Evolutionary conservation across 176 grass and related monocot genomes (phyloP).

Genomic region (Panicum miliaceum): DNA sequence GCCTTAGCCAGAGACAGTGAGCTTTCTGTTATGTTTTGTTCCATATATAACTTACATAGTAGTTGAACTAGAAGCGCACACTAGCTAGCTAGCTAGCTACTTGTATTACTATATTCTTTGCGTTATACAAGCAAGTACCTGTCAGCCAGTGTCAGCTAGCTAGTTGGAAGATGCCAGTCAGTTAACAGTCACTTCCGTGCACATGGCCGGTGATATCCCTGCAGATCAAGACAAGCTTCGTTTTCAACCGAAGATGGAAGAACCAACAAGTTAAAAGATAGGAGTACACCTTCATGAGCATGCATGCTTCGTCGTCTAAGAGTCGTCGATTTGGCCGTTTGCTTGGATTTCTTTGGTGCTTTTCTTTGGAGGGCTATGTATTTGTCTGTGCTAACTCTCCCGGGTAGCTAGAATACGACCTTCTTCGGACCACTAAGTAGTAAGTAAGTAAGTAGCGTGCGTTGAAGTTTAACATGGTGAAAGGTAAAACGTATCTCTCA

Average conservation of each 20-base stretch:
- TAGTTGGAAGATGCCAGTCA: neutral
- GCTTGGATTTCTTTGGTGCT: neutral
- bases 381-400: neutral
- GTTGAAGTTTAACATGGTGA: neutral
- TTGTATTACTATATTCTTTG: too few species aligned
- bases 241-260: neutral
- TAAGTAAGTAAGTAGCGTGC: neutral
- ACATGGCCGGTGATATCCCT: conserved; percentile 14
- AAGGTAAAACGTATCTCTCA: neutral
- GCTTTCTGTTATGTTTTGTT: too few species aligned
- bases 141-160: neutral
- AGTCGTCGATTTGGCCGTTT: neutral
- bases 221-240: neutral
- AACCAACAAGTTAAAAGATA: neutral
- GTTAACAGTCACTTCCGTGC: conserved; percentile 1
- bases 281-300: neutral
- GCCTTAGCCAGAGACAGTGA: too few species aligned
- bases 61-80: too few species aligned
- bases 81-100: too few species aligned
- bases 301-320: neutral
- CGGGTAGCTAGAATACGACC: neutral
- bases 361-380: neutral
- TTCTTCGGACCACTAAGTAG: neutral
- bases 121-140: neutral
- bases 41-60: too few species aligned